These are phyloP conservation scores for Lumnitzera littorea DNA, from an alignment of 345 rosid genomes.

Conservation along the genomic window DNA sequence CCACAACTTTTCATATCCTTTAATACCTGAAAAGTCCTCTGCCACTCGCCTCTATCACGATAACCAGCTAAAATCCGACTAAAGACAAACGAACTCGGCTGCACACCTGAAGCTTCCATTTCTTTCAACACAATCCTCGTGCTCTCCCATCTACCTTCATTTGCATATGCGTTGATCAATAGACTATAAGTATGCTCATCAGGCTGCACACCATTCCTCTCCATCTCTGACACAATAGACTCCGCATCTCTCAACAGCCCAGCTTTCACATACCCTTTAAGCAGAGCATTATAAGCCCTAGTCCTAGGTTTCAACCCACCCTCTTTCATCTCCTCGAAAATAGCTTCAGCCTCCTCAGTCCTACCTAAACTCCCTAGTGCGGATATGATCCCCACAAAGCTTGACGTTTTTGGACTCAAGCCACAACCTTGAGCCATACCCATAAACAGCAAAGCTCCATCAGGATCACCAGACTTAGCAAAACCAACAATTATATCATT, in stretches of 20 bases:
- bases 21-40: slow-evolving; percentile 82
- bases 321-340: slow-evolving; percentile 85
- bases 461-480: slow-evolving; percentile 73
- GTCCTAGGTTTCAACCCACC: slow-evolving; percentile 70
- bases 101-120: slow-evolving; percentile 71
- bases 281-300: slow-evolving; percentile 78
- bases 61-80: slow-evolving; percentile 76
- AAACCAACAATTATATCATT: slow-evolving; percentile 80
- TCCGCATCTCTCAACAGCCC: slow-evolving; percentile 77
- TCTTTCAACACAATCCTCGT: slow-evolving; percentile 87
- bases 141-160: slow-evolving; percentile 96
- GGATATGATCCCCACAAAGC: slow-evolving; percentile 54
- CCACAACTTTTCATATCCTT: slow-evolving; percentile 85
- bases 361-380: slow-evolving; percentile 59
- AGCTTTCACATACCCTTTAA: slow-evolving; percentile 72
- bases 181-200: slow-evolving; percentile 86
- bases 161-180: slow-evolving; percentile 76
- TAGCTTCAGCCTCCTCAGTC: slow-evolving; percentile 78
- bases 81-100: slow-evolving; percentile 72
- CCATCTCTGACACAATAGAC: slow-evolving; percentile 81
- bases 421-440: slow-evolving; percentile 72
- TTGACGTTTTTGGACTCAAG: slow-evolving; percentile 49
- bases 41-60: slow-evolving; percentile 94
- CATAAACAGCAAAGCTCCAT: slow-evolving; percentile 55
- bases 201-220: slow-evolving; percentile 67